These are phyloP conservation scores for Rhododendron kiyosumense DNA, from an alignment of 148 eudicot genomes.

Conservation along the genomic window DNA sequence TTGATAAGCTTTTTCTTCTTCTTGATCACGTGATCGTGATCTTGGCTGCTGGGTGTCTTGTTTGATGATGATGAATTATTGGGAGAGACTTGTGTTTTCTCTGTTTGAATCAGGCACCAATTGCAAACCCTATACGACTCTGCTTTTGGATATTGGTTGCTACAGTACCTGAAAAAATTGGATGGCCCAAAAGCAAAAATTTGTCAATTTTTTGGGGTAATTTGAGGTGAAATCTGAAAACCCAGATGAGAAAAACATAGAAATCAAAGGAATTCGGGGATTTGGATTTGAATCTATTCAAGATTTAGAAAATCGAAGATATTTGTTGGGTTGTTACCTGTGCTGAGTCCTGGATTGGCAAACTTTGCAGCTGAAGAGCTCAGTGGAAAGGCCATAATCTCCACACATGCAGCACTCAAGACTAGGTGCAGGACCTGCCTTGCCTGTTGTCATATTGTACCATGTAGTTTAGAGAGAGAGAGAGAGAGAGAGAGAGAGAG, in stretches of 20 bases:
- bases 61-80: constrained; percentile 35
- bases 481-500: not conserved
- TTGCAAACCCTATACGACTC: constrained; percentile 67
- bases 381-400: constrained; percentile 54
- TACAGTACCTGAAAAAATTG: constrained; percentile 57
- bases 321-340: constrained; percentile 30
- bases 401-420: constrained; percentile 85
- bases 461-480: not conserved
- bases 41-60: constrained; percentile 15
- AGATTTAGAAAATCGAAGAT: not conserved
- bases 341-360: constrained; percentile 79
- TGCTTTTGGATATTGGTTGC: constrained; percentile 71
- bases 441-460: constrained; percentile 9
- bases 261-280: not conserved
- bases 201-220: no score
- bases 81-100: constrained; percentile 18
- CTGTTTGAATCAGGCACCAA: constrained; percentile 56
- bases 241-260: not conserved
- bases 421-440: constrained; percentile 1
- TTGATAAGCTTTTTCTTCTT: constrained; percentile 4
- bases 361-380: constrained; percentile 69
- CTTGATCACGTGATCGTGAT: constrained; percentile 13
- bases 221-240: not conserved
- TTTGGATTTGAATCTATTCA: not conserved
- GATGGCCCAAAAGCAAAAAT: no score